Evolutionary conservation across 108 stramenopile species (phyloP).

Genomic region (Skeletonema potamos): DNA sequence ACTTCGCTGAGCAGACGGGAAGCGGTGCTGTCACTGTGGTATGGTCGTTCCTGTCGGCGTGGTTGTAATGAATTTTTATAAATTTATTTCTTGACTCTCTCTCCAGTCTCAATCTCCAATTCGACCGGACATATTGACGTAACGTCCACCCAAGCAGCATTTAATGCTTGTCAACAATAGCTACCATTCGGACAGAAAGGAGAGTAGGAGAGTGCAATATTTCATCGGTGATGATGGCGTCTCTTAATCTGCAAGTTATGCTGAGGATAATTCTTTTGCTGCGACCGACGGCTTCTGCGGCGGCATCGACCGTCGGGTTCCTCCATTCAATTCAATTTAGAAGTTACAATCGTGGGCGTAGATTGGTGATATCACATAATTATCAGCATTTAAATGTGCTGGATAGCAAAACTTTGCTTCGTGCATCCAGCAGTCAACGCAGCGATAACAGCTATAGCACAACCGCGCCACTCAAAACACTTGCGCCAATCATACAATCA

Average conservation of each 20-base stretch:
- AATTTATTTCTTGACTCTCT: too few relatives aligned
- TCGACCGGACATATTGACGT: too few relatives aligned
- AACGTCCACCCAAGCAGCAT: too few relatives aligned
- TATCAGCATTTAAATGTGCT: neutral
- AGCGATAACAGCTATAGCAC: neutral
- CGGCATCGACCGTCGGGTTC: neutral
- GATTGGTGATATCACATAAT: neutral
- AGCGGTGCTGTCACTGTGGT: slow-evolving; percentile 73
- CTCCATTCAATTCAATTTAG: neutral
- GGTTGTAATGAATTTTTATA: neutral
- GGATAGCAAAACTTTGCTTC: neutral
- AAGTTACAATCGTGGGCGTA: neutral
- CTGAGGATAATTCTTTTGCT: neutral
- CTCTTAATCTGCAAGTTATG: neutral
- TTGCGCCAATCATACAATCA: neutral
- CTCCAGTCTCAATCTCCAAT: too few relatives aligned
- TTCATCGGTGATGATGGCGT: neutral
- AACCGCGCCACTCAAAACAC: slow-evolving; percentile 13
- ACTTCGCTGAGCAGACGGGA: slow-evolving; percentile 77
- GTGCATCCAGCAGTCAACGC: neutral
- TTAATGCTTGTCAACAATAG: too few relatives aligned
- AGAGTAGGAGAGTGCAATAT: too few relatives aligned
- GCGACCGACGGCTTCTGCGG: neutral
- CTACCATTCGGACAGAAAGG: too few relatives aligned
- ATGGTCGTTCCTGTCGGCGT: slow-evolving; percentile 54